A percentile compares a stretch with the other conserved stretches of the same genome.
Evolutionary conservation across 2,329 filamentous ascomycete genomes (phyloP).

Genomic region (Clarireedia monteithiana): DNA sequence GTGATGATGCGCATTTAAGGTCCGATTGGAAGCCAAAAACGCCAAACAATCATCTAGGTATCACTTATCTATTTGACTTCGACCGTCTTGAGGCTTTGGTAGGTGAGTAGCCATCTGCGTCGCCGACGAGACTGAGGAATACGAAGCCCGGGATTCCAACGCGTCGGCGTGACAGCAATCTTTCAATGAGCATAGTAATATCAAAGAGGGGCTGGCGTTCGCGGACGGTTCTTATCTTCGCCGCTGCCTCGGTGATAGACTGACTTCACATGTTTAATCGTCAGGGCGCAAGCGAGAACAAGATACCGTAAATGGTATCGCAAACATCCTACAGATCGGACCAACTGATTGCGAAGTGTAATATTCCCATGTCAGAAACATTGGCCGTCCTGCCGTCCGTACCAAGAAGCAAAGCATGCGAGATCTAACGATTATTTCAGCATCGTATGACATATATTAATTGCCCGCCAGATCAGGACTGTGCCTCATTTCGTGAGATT

Average conservation of each 20-base stretch:
- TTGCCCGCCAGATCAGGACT: neutral
- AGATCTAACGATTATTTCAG: conserved; percentile 7
- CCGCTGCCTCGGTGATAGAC: neutral
- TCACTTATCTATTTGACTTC: neutral
- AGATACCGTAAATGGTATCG: neutral
- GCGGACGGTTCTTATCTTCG: conserved; percentile 4
- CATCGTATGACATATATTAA: conserved; percentile 8
- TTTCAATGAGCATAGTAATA: neutral
- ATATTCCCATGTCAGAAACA: neutral
- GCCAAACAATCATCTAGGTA: neutral
- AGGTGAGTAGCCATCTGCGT: no score
- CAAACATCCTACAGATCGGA: neutral
- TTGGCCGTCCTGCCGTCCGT: neutral
- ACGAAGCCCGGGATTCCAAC: neutral
- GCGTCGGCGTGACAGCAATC: no score
- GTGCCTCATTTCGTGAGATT: conserved; percentile 1
- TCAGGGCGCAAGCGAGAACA: conserved; percentile 4
- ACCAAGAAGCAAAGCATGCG: neutral
- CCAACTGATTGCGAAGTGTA: neutral
- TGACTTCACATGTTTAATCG: neutral
- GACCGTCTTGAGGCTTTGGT: no score
- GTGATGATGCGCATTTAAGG: neutral
- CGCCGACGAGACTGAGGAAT: neutral
- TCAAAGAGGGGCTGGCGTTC: conserved; percentile 7
- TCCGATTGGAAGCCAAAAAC: neutral